A percentile compares a stretch with the other conserved stretches of the same genome.
These are phyloP conservation scores for Polychytrium aggregatum DNA, from an alignment of 192 early-diverging fungal species.

Conservation along the genomic window DNA sequence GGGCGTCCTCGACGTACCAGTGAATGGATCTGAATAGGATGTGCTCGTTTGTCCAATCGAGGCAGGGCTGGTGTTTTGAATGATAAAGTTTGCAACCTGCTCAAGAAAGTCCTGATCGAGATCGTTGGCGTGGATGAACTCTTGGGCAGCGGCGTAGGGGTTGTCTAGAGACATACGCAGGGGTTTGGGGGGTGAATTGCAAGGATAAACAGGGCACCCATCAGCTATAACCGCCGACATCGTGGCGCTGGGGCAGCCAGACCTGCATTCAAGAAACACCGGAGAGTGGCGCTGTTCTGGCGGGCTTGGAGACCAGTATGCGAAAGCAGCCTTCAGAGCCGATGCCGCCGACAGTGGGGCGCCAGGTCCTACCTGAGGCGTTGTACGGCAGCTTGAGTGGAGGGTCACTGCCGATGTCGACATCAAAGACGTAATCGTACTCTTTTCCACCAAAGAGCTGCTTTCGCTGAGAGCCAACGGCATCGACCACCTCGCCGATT, in stretches of 20 bases:
- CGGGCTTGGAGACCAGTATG: not conserved
- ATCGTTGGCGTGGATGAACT: constrained; percentile 73
- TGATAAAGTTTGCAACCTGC: constrained; percentile 90
- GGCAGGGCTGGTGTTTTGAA: constrained; percentile 61
- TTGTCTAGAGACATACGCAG: constrained; percentile 51
- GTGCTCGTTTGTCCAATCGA: constrained; percentile 32
- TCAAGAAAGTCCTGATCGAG: constrained; percentile 79
- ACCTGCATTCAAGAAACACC: too few relatives aligned
- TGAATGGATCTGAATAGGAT: constrained; percentile 50
- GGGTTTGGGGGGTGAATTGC: constrained; percentile 9
- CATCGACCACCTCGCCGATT: constrained; percentile 89
- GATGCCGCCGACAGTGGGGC: not conserved
- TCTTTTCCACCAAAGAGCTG: constrained; percentile 74
- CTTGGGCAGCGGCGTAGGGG: constrained; percentile 84
- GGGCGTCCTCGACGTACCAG: constrained; percentile 20
- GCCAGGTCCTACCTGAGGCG: constrained; percentile 35
- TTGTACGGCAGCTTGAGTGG: constrained; percentile 93
- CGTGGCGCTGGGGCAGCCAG: not conserved
- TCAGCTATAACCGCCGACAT: not conserved
- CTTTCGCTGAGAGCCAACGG: constrained; percentile 62
- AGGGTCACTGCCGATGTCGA: constrained; percentile 75
- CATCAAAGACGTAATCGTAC: constrained; percentile 97
- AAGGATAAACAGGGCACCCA: constrained; percentile 6
- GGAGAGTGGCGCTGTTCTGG: too few relatives aligned
- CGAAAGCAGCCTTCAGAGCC: not conserved